Percentiles rank a stretch among this genome's conserved stretches.
phyloP scores from a whole-genome alignment of 2,329 filamentous ascomycete species.

The Pyrenophora seminiperda region DNA sequence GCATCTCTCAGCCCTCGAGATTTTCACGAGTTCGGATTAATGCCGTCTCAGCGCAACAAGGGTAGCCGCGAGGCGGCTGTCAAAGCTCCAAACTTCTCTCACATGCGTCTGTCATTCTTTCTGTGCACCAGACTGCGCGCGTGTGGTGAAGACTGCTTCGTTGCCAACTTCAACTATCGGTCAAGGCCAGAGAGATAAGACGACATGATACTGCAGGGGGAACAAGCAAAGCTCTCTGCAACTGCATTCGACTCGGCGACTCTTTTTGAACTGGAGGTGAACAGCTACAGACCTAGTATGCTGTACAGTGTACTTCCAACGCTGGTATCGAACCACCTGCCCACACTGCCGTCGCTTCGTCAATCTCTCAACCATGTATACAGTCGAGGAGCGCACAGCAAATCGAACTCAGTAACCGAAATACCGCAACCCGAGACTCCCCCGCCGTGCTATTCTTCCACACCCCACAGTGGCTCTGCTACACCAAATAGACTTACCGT shows the following conservation, averaged over 20 bases:
- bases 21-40: constrained; percentile 17
- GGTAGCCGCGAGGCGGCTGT: constrained; percentile 17
- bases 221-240: neutral
- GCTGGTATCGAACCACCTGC: constrained; percentile 58
- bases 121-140: neutral
- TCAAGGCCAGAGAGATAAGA: constrained; percentile 18
- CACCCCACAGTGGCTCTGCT: constrained; percentile 30
- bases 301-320: constrained; percentile 61
- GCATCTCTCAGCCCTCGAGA: constrained; percentile 1
- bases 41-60: constrained; percentile 19
- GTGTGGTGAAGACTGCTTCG: constrained; percentile 2
- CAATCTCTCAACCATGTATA: constrained; percentile 40
- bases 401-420: constrained; percentile 25
- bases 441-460: constrained; percentile 45
- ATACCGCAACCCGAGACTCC: constrained; percentile 38
- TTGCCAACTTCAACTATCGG: neutral
- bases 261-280: constrained; percentile 16
- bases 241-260: constrained; percentile 13
- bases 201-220: constrained; percentile 15
- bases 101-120: neutral
- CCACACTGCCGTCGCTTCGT: constrained; percentile 57
- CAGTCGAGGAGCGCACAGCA: constrained; percentile 22
- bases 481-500: constrained; percentile 24
- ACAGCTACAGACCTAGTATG: constrained; percentile 47
- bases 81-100: constrained; percentile 1